Evolutionary conservation across 2,329 filamentous ascomycete species (phyloP).

Genomic region (Penicillium fuscoglaucum): DNA sequence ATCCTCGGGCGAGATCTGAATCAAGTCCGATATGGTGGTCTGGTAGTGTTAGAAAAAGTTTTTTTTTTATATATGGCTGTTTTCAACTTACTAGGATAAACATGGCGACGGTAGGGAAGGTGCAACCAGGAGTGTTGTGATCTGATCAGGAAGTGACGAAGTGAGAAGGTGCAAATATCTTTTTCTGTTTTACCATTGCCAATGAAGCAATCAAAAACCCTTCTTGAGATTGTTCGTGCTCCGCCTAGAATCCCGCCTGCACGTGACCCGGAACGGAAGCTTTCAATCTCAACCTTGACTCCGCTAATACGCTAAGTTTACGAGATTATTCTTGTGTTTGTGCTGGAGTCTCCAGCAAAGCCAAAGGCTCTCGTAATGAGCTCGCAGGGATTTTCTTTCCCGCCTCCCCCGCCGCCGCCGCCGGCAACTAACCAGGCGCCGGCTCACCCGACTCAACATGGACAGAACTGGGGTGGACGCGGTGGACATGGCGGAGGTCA

Average conservation of each 20-base stretch:
- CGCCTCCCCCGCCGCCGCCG: constrained; percentile 45
- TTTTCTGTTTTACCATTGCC: background rate
- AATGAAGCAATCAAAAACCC: constrained; percentile 2
- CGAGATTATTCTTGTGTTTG: constrained; percentile 29
- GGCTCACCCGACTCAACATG: constrained; percentile 29
- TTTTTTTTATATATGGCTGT: constrained; percentile 18
- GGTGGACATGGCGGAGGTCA: constrained; percentile 13
- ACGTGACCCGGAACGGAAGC: constrained; percentile 8
- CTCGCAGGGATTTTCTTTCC: constrained; percentile 48
- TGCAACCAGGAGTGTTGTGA: background rate
- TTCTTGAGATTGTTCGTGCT: constrained; percentile 8
- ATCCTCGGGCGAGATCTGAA: constrained; percentile 86
- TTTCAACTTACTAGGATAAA: constrained; percentile 51
- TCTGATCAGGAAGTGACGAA: background rate
- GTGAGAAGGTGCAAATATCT: background rate
- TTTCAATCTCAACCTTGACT: constrained; percentile 3
- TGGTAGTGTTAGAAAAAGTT: constrained; percentile 42
- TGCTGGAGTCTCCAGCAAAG: constrained; percentile 28
- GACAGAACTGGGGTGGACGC: constrained; percentile 34
- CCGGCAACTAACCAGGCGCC: constrained; percentile 25
- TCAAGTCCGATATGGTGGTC: constrained; percentile 92
- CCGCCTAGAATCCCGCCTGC: background rate
- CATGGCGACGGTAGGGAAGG: constrained; percentile 36
- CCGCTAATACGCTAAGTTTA: background rate
- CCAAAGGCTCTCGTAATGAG: constrained; percentile 35